Evolutionary conservation across 805 yeast species (phyloP).

Genomic region (Sugiyamaella boreocaroliniensis): DNA sequence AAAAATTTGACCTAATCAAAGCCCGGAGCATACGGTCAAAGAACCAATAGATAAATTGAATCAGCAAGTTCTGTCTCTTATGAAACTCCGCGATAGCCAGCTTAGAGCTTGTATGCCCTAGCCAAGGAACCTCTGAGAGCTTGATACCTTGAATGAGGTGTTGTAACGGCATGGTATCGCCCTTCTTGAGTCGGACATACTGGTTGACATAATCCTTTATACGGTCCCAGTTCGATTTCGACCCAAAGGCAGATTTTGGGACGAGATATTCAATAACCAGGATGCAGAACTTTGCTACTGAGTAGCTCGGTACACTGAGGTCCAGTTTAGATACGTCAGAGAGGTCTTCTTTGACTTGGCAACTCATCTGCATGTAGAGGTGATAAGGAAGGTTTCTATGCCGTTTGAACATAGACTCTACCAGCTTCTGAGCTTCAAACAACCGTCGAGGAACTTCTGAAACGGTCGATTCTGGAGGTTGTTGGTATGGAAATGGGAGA

Average conservation of each 20-base stretch:
- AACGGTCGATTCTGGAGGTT: background rate
- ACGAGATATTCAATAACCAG: slow-evolving; percentile 41
- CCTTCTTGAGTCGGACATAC: slow-evolving; percentile 35
- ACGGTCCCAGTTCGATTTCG: slow-evolving; percentile 39
- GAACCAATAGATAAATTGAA: slow-evolving; percentile 52
- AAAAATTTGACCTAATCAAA: slow-evolving; percentile 50
- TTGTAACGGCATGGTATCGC: slow-evolving; percentile 32
- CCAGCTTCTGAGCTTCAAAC: background rate
- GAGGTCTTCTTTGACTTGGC: background rate
- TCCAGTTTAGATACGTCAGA: background rate
- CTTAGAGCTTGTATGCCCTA: slow-evolving; percentile 31
- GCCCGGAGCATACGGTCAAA: slow-evolving; percentile 41
- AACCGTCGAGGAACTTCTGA: background rate
- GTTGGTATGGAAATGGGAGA: background rate
- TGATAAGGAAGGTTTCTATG: slow-evolving; percentile 4
- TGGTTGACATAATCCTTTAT: slow-evolving; percentile 35
- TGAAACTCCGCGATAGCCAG: slow-evolving; percentile 39
- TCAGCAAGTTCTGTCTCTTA: slow-evolving; percentile 34
- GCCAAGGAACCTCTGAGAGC: slow-evolving; percentile 49
- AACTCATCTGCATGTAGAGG: slow-evolving; percentile 2
- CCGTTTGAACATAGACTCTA: background rate
- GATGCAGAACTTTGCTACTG: slow-evolving; percentile 12
- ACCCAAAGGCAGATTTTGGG: slow-evolving; percentile 50
- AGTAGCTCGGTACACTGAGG: background rate
- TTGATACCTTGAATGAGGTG: slow-evolving; percentile 34